These are phyloP conservation scores for Penicillium decumbens DNA, from an alignment of 2,329 filamentous ascomycete species.

Conservation along the genomic window DNA sequence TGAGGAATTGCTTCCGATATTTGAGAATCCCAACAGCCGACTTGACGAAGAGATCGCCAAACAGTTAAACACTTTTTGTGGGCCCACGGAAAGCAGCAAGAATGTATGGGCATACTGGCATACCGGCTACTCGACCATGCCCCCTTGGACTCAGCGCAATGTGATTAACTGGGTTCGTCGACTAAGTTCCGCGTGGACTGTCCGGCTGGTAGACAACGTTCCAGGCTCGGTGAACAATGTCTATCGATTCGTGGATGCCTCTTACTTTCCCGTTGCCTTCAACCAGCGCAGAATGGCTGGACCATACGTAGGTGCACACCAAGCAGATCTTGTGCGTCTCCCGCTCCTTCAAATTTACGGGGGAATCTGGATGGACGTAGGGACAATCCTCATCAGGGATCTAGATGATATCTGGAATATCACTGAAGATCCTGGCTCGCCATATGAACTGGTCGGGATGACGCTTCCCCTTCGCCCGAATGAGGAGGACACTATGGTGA, in stretches of 20 bases:
- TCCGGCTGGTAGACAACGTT: slow-evolving; percentile 41
- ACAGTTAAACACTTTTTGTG: too few species aligned
- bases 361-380: slow-evolving; percentile 4
- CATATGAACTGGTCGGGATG: too few species aligned
- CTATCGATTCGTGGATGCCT: background rate
- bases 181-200: slow-evolving; percentile 39
- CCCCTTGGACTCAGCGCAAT: slow-evolving; percentile 37
- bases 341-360: background rate
- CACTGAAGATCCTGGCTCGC: background rate
- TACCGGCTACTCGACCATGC: slow-evolving; percentile 36
- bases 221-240: slow-evolving; percentile 36
- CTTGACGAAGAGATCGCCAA: too few species aligned
- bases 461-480: too few species aligned
- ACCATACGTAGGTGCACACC: slow-evolving; percentile 9
- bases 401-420: slow-evolving; percentile 3
- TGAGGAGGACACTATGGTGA: too few species aligned
- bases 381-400: background rate
- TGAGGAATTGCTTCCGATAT: too few species aligned
- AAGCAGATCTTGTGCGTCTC: slow-evolving; percentile 9
- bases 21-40: too few species aligned
- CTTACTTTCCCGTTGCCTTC: slow-evolving; percentile 10
- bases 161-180: slow-evolving; percentile 44
- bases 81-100: too few species aligned
- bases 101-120: slow-evolving; percentile 47
- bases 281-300: slow-evolving; percentile 13